Conservation (phyloP, 352 stramenopile species). For the Thalassiosira livingstoniorum region DNA sequence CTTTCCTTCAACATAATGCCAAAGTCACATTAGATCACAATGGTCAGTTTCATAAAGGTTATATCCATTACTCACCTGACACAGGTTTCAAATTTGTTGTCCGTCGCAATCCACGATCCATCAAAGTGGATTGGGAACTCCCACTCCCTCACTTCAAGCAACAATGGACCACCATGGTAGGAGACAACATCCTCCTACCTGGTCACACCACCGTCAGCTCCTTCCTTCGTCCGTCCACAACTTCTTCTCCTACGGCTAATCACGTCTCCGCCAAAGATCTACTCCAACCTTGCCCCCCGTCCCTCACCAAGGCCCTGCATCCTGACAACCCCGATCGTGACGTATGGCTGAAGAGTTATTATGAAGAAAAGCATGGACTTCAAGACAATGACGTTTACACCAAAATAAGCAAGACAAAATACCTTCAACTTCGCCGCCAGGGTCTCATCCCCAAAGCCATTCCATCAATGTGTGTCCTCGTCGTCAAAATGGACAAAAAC, state of each 20-base stretch:
- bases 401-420: too few relatives aligned
- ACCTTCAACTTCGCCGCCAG: too few relatives aligned
- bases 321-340: too few relatives aligned
- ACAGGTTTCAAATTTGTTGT: constrained; percentile 19
- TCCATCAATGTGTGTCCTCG: too few relatives aligned
- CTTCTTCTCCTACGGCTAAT: too few relatives aligned
- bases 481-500: too few relatives aligned
- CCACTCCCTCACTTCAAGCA: constrained; percentile 20
- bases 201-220: constrained; percentile 17
- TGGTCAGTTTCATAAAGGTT: constrained; percentile 20
- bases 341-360: too few relatives aligned
- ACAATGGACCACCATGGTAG: constrained; percentile 2
- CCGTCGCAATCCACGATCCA: background rate
- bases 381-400: too few relatives aligned
- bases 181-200: constrained; percentile 25
- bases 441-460: too few relatives aligned
- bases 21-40: constrained; percentile 21
- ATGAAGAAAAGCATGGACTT: too few relatives aligned
- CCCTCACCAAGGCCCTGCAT: constrained; percentile 12
- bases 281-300: constrained; percentile 7
- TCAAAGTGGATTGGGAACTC: constrained; percentile 12
- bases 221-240: constrained; percentile 20
- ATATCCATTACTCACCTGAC: background rate
- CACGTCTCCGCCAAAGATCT: constrained; percentile 3
- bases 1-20: constrained; percentile 1